A percentile compares a stretch with the other conserved stretches of the same genome.
phyloP scores from a whole-genome alignment of 176 grass and related monocot genomes.

The Miscanthus lutarioriparius region DNA sequence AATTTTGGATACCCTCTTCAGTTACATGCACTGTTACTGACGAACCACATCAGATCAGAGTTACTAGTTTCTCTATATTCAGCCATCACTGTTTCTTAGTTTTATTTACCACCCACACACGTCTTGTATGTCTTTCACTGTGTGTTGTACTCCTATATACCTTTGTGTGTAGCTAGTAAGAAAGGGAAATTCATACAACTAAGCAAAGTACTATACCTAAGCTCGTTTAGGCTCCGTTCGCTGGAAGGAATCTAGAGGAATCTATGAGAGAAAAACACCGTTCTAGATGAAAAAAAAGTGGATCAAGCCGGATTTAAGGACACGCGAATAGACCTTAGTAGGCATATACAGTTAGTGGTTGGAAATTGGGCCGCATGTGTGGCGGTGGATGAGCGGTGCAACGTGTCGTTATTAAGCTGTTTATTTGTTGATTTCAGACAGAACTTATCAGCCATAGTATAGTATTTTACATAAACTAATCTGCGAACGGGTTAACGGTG shows the following conservation, averaged over 20 bases:
- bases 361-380: not conserved
- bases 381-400: constrained; percentile 31
- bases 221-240: too few relatives aligned
- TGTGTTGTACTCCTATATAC: not conserved
- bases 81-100: not conserved
- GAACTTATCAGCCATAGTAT: too few relatives aligned
- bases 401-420: not conserved
- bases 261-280: too few relatives aligned
- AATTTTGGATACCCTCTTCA: not conserved
- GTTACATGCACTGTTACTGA: not conserved
- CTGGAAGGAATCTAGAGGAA: too few relatives aligned
- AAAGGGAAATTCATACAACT: not conserved
- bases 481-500: too few relatives aligned
- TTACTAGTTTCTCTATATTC: not conserved
- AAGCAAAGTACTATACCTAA: not conserved
- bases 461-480: too few relatives aligned
- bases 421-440: too few relatives aligned
- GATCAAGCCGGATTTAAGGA: too few relatives aligned
- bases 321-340: too few relatives aligned
- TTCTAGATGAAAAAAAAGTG: too few relatives aligned
- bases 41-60: not conserved
- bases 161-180: not conserved
- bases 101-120: too few relatives aligned
- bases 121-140: not conserved
- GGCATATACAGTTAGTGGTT: not conserved